These are phyloP conservation scores for Cylindrotheca closterium DNA, from an alignment of 108 stramenopile species.

Conservation along the genomic window DNA sequence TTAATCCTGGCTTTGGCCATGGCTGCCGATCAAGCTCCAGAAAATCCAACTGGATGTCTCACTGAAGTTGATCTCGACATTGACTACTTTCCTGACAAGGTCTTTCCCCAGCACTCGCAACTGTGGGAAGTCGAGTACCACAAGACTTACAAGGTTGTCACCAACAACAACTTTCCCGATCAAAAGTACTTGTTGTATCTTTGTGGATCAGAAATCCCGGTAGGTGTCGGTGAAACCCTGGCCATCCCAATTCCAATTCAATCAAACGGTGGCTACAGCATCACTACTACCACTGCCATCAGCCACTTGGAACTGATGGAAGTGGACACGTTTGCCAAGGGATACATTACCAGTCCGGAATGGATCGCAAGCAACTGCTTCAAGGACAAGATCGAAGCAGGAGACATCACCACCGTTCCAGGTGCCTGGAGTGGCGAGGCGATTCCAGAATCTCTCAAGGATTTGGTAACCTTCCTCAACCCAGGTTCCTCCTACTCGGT, in stretches of 20 bases:
- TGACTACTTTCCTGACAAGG: conserved; percentile 47
- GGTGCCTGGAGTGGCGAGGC: background rate
- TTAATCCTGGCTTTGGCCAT: too few species aligned
- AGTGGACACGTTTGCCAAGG: conserved; percentile 22
- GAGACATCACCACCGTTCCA: conserved; percentile 6
- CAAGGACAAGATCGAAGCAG: background rate
- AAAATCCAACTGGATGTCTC: too few species aligned
- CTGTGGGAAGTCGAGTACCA: conserved; percentile 40
- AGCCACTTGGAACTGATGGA: conserved; percentile 42
- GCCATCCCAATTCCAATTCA: conserved; percentile 4
- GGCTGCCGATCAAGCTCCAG: too few species aligned
- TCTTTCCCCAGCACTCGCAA: conserved; percentile 18
- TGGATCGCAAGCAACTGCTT: conserved; percentile 48
- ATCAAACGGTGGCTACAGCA: conserved; percentile 23
- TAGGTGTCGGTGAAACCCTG: conserved; percentile 8
- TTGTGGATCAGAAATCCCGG: conserved; percentile 29
- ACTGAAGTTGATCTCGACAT: too few species aligned
- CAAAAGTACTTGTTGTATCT: conserved; percentile 37
- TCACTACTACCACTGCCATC: conserved; percentile 36
- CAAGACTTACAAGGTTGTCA: conserved; percentile 48
- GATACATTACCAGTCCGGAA: conserved; percentile 24
- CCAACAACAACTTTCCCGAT: conserved; percentile 23
- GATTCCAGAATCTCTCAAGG: conserved; percentile 2
- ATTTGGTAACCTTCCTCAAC: conserved; percentile 2
- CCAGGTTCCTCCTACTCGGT: background rate